phyloP scores from a whole-genome alignment of 1,139 yeast genomes.

The Suhomyces anneliseae region DNA sequence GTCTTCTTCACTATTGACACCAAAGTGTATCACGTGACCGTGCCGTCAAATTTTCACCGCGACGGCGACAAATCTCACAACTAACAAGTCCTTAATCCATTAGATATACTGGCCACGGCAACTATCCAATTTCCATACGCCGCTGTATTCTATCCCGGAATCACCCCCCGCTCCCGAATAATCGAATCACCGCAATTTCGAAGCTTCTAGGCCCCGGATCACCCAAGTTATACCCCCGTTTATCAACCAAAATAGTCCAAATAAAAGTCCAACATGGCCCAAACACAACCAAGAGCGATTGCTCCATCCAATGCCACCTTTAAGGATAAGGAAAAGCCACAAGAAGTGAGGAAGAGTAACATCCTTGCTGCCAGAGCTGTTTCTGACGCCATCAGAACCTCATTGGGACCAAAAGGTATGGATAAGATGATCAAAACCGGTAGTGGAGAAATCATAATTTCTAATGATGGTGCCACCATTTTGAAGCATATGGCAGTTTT shows the following conservation, averaged over 20 bases:
- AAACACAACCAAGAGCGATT: constrained; percentile 19
- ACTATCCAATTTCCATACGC: not conserved
- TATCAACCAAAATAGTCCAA: no score
- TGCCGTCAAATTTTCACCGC: constrained; percentile 9
- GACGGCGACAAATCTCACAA: constrained; percentile 3
- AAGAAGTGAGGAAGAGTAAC: constrained; percentile 91
- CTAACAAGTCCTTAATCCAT: not conserved
- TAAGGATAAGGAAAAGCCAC: constrained; percentile 94
- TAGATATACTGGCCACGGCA: not conserved
- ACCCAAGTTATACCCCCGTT: not conserved
- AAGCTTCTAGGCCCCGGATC: not conserved
- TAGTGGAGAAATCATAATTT: constrained; percentile 87
- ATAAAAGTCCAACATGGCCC: constrained; percentile 2
- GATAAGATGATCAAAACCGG: constrained; percentile 98
- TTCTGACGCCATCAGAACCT: constrained; percentile 96
- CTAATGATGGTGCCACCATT: constrained; percentile 98
- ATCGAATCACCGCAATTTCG: no score
- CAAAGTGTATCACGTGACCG: not conserved
- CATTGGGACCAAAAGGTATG: constrained; percentile 98
- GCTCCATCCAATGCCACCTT: constrained; percentile 83
- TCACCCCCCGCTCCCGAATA: not conserved
- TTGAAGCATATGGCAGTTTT: constrained; percentile 95
- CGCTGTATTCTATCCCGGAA: not conserved
- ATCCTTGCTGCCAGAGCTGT: constrained; percentile 97
- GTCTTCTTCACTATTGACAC: not conserved